Evolutionary conservation across 164 flowering plant species (phyloP), one percentile per base, ranked within the genome.

Genomic region (Vitis amurensis): DNA sequence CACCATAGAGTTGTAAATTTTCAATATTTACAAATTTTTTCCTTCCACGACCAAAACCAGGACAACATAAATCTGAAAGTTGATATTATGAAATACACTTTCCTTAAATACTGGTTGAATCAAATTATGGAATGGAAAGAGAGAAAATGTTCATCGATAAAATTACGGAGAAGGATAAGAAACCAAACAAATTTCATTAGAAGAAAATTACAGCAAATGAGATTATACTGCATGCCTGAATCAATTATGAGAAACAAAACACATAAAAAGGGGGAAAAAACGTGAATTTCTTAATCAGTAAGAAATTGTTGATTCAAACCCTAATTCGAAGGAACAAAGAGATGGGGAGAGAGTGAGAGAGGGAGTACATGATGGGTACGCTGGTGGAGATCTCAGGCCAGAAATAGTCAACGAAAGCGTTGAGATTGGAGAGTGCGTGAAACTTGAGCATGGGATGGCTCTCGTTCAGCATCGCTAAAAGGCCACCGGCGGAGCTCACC

Each of bases 341-440:
- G 2, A 67, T 48, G 68, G 27, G 29, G 13, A 70, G 16, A 75
- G 37, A 27, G 52, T 66, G 30, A 53, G 56, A 27, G 44, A 37
- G 4, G 44, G 64, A 27, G 0, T 82, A 93, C 98, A 94, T 90
- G 58, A 85, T 68, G 37, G 97, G 88, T 4, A 92, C 92, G 71
- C 93, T 87, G 47, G 96, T 86, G 55, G 98, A 94, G 79, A 94
- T 94, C 89, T 94, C 98, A n/a, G 88, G 98, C 98, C 98, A 94
- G 79, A 88, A 89, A 72, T 70, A 66, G 70, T 92, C 92, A 14
- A 91, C 96, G n/a, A 78, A 79, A 14, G 81, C 58, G 77, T 87
- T 89, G 79, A 94, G 93, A 69, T 90, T 86, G 31, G 86, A 78
- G 51, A 92, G 93, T 1, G 98, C 98, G 77, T 92, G 94, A n/a